phyloP scores from a whole-genome alignment of 2,329 filamentous ascomycete species.

The Trichophyton verrucosum region DNA sequence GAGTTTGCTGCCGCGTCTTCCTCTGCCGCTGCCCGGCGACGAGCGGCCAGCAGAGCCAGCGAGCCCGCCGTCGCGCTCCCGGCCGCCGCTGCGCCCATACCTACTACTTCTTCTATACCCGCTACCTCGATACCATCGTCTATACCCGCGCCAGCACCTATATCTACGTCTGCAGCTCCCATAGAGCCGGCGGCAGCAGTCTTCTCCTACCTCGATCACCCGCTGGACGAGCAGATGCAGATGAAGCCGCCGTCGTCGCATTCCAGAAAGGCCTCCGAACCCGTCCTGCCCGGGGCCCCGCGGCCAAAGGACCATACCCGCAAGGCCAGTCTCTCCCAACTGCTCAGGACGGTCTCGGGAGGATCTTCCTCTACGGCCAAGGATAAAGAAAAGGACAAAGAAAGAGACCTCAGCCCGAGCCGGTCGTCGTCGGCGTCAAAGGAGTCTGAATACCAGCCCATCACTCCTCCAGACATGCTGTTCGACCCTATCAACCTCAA shows the following conservation, averaged over 20 bases:
- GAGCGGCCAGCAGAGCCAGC: slow-evolving; percentile 4
- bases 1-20: background rate
- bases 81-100: background rate
- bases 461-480: slow-evolving; percentile 19
- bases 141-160: too few relatives aligned
- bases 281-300: background rate
- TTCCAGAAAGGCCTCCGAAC: slow-evolving; percentile 1
- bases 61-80: background rate
- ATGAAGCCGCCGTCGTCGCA: background rate
- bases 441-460: slow-evolving; percentile 20
- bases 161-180: too few relatives aligned
- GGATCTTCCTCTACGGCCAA: slow-evolving; percentile 14
- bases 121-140: too few relatives aligned
- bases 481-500: slow-evolving; percentile 16
- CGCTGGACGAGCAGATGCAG: background rate
- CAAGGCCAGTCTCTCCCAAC: slow-evolving; percentile 15
- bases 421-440: slow-evolving; percentile 23
- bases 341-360: slow-evolving; percentile 24
- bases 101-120: background rate
- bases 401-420: slow-evolving; percentile 20
- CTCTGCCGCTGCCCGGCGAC: background rate
- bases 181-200: background rate
- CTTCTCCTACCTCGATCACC: slow-evolving; percentile 3
- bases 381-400: background rate
- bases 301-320: slow-evolving; percentile 9